Conservation (phyloP, 2,329 filamentous ascomycete species). For the Davidsoniella australis region DNA sequence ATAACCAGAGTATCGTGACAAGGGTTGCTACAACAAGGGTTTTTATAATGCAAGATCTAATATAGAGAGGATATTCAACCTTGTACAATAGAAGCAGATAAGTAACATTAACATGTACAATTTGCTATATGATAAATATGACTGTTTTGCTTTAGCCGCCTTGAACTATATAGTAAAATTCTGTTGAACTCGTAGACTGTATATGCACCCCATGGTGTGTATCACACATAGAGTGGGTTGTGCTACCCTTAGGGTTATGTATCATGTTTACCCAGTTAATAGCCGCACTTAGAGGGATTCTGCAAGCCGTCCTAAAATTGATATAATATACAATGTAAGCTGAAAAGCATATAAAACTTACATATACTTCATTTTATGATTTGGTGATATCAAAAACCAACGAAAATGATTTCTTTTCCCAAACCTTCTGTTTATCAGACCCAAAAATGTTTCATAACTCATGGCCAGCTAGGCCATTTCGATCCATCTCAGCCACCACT, state of each 20-base stretch:
- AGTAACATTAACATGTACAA: too few relatives aligned
- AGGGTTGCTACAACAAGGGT: neutral
- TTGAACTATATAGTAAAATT: neutral
- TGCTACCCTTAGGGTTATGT: too few relatives aligned
- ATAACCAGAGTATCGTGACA: neutral
- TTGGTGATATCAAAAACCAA: neutral
- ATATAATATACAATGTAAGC: too few relatives aligned
- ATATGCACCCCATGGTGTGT: neutral
- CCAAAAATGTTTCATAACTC: constrained; percentile 58
- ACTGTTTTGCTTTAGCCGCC: too few relatives aligned
- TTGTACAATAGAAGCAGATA: too few relatives aligned
- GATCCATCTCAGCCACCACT: constrained; percentile 52
- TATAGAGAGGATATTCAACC: too few relatives aligned
- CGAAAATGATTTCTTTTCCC: constrained; percentile 24
- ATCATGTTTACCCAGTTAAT: too few relatives aligned
- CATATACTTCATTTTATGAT: neutral
- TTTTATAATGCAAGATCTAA: neutral
- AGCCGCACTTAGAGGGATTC: too few relatives aligned
- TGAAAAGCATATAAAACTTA: neutral
- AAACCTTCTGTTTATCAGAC: constrained; percentile 32
- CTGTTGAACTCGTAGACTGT: neutral
- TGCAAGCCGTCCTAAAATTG: too few relatives aligned
- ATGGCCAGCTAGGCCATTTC: constrained; percentile 50
- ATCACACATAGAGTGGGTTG: neutral
- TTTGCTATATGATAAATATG: too few relatives aligned